These are phyloP conservation scores for Neonectria sp. DNA, from an alignment of 2,329 filamentous ascomycete genomes.

Conservation along the genomic window DNA sequence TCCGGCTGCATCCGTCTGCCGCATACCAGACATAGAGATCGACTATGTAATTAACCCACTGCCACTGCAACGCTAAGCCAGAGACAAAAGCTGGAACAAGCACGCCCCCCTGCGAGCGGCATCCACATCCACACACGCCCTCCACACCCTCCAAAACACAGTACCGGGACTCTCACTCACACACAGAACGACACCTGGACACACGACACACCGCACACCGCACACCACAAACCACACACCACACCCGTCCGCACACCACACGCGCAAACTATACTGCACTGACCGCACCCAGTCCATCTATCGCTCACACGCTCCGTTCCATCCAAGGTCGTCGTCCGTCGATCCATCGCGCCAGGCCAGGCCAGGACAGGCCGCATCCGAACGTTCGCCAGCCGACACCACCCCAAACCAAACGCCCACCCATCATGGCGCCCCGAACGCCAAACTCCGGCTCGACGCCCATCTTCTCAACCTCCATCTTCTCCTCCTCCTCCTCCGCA, in stretches of 20 bases:
- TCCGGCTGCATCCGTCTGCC: neutral
- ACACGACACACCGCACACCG: constrained; percentile 12
- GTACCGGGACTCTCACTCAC: neutral
- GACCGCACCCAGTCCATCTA: constrained; percentile 9
- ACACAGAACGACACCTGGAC: neutral
- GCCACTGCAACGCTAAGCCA: neutral
- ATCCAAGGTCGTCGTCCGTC: constrained; percentile 2
- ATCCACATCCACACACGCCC: constrained; percentile 1
- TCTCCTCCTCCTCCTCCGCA: constrained; percentile 52
- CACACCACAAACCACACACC: constrained; percentile 25
- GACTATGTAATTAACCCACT: neutral
- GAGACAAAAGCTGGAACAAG: neutral
- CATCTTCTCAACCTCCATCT: constrained; percentile 55
- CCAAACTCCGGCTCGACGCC: constrained; percentile 49
- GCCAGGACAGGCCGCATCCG: neutral
- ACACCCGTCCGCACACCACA: constrained; percentile 6
- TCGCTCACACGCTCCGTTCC: neutral
- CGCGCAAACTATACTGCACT: neutral
- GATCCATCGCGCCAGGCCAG: constrained; percentile 13
- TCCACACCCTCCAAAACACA: neutral
- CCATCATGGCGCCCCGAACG: constrained; percentile 44
- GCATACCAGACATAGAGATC: neutral
- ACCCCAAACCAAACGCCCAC: neutral
- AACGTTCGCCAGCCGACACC: neutral
- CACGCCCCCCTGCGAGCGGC: neutral